Evolutionary conservation across 306 rosid genomes (phyloP), one percentile per base, ranked within the genome.

Genomic region (Gynostemma pentaphyllum): DNA sequence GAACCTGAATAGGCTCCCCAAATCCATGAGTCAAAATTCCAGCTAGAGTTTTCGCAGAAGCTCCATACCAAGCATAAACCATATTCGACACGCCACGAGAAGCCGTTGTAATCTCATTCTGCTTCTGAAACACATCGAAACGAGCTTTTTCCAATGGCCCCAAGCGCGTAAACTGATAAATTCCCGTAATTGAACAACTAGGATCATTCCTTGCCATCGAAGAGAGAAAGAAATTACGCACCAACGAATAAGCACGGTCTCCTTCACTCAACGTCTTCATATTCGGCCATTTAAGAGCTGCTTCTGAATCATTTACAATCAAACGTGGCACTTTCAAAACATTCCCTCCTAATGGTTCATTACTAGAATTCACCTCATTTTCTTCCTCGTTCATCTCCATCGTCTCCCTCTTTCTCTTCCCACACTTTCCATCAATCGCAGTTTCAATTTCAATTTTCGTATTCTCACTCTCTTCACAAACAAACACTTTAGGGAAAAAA

Each of bases 21-120:
- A 87, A 87, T 9, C 90, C 88, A 76, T 74, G 71, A 5, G 68
- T 46, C 46, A 87, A 78, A 69, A 81, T 65, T 4, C 50, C 64
- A 1, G 54, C 72, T 21, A 84, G 65, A 10, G 45, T 62, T 49
- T 72, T 51, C 15, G 29, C 53, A 4, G 95, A 67, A 14, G 76
- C 75, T 1, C 79, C 78, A 45, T 70, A 81, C 90, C 90, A 87
- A 6, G 81, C 86, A 68, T 74, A 75, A 36, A 76, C 88, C 45
- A 59, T 50, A 62, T 80, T 87, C 14, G 82, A 69, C 8, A 64
- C 15, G 2, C 95, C 82, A 45, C 88, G 74, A 30, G 69, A 66
- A 27, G 79, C 71, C 28, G 52, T 62, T 14, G 74, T 78, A 12
- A 60, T 66, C 21, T 82, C 78, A 23, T 10, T 63, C 39, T 78